Conservation (phyloP, 768 basidiomycete species). For the Candolleomyces aberdarensis region DNA sequence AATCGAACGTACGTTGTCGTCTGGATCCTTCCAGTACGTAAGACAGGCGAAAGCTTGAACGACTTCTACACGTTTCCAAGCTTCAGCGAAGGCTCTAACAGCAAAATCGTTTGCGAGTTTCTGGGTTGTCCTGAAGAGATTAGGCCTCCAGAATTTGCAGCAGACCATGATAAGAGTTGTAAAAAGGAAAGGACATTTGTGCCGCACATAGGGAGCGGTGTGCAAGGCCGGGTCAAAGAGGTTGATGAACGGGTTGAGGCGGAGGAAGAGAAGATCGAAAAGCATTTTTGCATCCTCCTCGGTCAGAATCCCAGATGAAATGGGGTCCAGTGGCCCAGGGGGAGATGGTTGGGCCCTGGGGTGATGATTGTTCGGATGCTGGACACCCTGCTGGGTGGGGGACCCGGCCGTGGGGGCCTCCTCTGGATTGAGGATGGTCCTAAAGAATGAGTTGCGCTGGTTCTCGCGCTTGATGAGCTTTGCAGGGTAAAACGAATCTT, state of each 20-base stretch:
- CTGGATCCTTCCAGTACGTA: conserved; percentile 87
- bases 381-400: background rate
- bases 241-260: conserved; percentile 87
- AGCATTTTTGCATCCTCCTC: conserved; percentile 68
- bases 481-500: conserved; percentile 68
- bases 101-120: conserved; percentile 72
- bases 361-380: background rate
- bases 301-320: conserved; percentile 65
- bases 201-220: conserved; percentile 74
- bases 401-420: conserved; percentile 32
- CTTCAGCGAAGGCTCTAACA: conserved; percentile 73
- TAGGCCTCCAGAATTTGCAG: conserved; percentile 78
- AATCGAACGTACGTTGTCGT: conserved; percentile 61
- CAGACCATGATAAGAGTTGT: conserved; percentile 81
- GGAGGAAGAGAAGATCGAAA: conserved; percentile 77
- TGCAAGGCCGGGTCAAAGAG: conserved; percentile 88
- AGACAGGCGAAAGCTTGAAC: conserved; percentile 88
- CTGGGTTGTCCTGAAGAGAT: conserved; percentile 63
- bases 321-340: conserved; percentile 59
- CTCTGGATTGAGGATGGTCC: conserved; percentile 77
- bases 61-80: conserved; percentile 81
- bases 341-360: conserved; percentile 23
- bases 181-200: conserved; percentile 79
- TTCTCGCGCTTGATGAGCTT: conserved; percentile 69
- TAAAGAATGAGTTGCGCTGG: conserved; percentile 73